These are phyloP conservation scores for Pseudotsuga menziesii DNA, from an alignment of 75 land plant species.

Conservation along the genomic window DNA sequence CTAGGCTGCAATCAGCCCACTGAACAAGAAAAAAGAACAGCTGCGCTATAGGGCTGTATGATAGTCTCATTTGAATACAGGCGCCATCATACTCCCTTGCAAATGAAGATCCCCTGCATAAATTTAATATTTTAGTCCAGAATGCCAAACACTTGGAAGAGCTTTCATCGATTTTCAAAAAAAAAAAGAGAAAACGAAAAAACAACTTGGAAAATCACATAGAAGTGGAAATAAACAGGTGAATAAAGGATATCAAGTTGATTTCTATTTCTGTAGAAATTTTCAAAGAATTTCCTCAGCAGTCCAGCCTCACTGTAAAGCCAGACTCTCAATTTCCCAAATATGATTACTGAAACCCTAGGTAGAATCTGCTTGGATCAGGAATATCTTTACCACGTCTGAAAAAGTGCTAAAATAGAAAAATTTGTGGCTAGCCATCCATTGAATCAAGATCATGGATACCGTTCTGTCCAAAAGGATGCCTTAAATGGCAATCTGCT, in stretches of 20 bases:
- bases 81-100: slow-evolving; percentile 59
- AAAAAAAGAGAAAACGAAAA: not conserved
- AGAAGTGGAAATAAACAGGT: too few species aligned
- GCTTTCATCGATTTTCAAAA: not conserved
- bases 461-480: not conserved
- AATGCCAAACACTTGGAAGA: not conserved
- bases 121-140: not conserved
- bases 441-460: not conserved
- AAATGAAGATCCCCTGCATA: slow-evolving; percentile 68
- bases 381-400: not conserved
- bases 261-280: not conserved
- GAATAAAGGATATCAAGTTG: not conserved
- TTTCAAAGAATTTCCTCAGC: not conserved
- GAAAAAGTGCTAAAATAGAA: not conserved
- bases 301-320: too few species aligned
- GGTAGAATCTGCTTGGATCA: too few species aligned
- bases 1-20: slow-evolving; percentile 71
- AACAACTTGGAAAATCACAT: not conserved
- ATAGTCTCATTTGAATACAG: slow-evolving; percentile 67
- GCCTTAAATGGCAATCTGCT: not conserved
- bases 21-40: slow-evolving; percentile 51
- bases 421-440: not conserved
- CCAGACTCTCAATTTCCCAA: too few species aligned
- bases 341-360: too few species aligned
- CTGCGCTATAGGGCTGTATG: slow-evolving; percentile 65